A percentile compares a stretch with the other conserved stretches of the same genome.
phyloP scores from a whole-genome alignment of 2,329 filamentous ascomycete species.

The Talaromyces rugulosus region DNA sequence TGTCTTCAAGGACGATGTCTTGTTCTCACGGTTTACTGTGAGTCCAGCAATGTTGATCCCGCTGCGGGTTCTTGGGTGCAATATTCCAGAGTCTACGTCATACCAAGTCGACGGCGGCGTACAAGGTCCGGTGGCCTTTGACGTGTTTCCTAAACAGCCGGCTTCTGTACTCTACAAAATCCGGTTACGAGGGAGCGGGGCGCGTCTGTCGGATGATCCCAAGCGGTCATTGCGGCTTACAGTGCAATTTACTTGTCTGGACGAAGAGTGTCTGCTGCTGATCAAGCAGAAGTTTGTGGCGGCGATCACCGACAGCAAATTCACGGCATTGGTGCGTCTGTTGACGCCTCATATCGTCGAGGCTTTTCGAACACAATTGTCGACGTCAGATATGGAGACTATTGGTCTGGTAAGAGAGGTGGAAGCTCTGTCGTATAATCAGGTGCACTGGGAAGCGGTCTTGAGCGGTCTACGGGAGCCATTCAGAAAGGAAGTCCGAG shows the following conservation, averaged over 20 bases:
- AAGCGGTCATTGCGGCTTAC: constrained; percentile 52
- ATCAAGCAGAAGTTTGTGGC: constrained; percentile 44
- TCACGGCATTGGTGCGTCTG: constrained; percentile 46
- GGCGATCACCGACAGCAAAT: constrained; percentile 45
- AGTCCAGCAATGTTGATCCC: constrained; percentile 74
- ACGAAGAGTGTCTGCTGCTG: constrained; percentile 62
- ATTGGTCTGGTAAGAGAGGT: constrained; percentile 53
- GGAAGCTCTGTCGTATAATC: constrained; percentile 48
- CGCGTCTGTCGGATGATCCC: constrained; percentile 14
- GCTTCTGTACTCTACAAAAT: constrained; percentile 79
- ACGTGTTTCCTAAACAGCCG: constrained; percentile 77
- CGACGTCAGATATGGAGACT: constrained; percentile 49
- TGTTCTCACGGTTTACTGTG: constrained; percentile 89
- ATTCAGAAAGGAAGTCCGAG: constrained; percentile 40
- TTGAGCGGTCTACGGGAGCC: constrained; percentile 48
- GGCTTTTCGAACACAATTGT: constrained; percentile 43
- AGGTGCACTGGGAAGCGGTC: constrained; percentile 51
- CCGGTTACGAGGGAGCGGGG: constrained; percentile 25
- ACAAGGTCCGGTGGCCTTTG: constrained; percentile 43
- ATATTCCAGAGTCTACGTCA: constrained; percentile 64
- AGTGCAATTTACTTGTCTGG: constrained; percentile 70
- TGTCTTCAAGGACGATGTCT: constrained; percentile 74
- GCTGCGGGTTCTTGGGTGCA: constrained; percentile 66
- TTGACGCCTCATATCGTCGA: constrained; percentile 49
- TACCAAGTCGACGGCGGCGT: constrained; percentile 53